These are phyloP conservation scores for Fusarium equiseti DNA, from an alignment of 2,329 filamentous ascomycete genomes.

Conservation along the genomic window DNA sequence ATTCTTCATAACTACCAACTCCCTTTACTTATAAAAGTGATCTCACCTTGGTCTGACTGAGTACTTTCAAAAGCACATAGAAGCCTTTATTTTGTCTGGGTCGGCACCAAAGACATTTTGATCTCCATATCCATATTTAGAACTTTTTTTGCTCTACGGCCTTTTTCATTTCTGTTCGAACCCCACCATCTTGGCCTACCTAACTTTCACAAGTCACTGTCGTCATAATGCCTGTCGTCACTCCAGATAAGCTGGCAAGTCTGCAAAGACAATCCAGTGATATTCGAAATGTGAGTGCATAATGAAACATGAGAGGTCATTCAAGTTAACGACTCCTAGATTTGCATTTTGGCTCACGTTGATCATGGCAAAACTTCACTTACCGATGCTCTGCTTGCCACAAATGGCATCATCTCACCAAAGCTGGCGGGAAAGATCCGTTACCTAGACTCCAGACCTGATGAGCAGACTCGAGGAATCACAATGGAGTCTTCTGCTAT, in stretches of 20 bases:
- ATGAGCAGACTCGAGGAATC: constrained; percentile 95
- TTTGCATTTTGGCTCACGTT: constrained; percentile 95
- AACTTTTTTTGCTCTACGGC: constrained; percentile 5
- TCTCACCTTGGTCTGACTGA: constrained; percentile 1
- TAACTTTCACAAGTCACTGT: constrained; percentile 10
- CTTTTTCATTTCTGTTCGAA: not conserved
- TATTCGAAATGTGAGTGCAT: constrained; percentile 84
- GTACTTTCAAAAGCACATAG: constrained; percentile 15
- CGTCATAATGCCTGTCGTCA: constrained; percentile 87
- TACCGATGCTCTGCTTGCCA: constrained; percentile 94
- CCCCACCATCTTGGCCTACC: constrained; percentile 18
- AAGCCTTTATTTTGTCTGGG: not conserved
- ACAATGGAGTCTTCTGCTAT: constrained; percentile 99
- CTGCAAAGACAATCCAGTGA: constrained; percentile 89
- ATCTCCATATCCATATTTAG: constrained; percentile 20
- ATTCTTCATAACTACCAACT: constrained; percentile 22
- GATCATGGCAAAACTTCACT: constrained; percentile 99
- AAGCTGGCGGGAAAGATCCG: constrained; percentile 98
- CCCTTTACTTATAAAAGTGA: not conserved
- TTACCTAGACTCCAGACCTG: constrained; percentile 94
- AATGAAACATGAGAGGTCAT: not conserved
- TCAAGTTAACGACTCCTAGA: constrained; percentile 61
- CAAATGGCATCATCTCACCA: constrained; percentile 98
- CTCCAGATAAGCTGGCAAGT: constrained; percentile 87
- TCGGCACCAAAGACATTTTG: constrained; percentile 3